Conservation (phyloP, 2,329 filamentous ascomycete genomes). For the Teratosphaeria epicoccoides region DNA sequence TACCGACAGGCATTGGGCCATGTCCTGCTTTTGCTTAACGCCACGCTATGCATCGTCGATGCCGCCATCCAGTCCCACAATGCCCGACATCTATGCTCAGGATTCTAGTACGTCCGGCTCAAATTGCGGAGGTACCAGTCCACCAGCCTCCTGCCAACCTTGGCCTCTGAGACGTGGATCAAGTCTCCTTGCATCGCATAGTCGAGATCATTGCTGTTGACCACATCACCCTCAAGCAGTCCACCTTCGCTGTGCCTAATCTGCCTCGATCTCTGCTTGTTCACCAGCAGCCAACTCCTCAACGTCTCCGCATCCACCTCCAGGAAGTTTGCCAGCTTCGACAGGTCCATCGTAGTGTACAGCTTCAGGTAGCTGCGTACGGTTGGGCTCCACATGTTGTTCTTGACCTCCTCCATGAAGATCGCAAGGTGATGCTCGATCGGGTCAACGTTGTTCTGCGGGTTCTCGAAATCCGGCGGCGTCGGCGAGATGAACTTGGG, state of each 20-base stretch:
- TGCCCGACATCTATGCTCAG: neutral
- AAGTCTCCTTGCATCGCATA: constrained; percentile 94
- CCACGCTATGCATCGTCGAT: constrained; percentile 1
- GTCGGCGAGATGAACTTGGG: constrained; percentile 99
- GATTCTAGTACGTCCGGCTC: constrained; percentile 75
- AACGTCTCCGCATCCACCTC: constrained; percentile 96
- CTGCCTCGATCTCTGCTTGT: constrained; percentile 97
- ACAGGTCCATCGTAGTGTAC: constrained; percentile 98
- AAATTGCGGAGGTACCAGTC: constrained; percentile 99
- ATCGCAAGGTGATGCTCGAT: constrained; percentile 93
- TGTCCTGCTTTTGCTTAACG: neutral
- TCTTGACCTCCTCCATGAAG: constrained; percentile 99
- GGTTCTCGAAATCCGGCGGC: constrained; percentile 94
- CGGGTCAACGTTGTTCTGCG: constrained; percentile 88
- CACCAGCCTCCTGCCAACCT: constrained; percentile 92
- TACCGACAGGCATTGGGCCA: neutral
- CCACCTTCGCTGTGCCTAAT: constrained; percentile 86
- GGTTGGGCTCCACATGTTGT: constrained; percentile 94
- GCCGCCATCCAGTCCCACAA: neutral
- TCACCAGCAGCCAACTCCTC: constrained; percentile 85
- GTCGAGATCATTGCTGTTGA: constrained; percentile 90
- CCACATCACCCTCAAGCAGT: constrained; percentile 80
- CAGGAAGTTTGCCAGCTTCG: constrained; percentile 94
- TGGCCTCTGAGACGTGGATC: constrained; percentile 97
- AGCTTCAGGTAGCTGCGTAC: constrained; percentile 98